These are phyloP conservation scores for Sporothrix schenckii DNA, from an alignment of 2,329 filamentous ascomycete genomes.

Conservation along the genomic window DNA sequence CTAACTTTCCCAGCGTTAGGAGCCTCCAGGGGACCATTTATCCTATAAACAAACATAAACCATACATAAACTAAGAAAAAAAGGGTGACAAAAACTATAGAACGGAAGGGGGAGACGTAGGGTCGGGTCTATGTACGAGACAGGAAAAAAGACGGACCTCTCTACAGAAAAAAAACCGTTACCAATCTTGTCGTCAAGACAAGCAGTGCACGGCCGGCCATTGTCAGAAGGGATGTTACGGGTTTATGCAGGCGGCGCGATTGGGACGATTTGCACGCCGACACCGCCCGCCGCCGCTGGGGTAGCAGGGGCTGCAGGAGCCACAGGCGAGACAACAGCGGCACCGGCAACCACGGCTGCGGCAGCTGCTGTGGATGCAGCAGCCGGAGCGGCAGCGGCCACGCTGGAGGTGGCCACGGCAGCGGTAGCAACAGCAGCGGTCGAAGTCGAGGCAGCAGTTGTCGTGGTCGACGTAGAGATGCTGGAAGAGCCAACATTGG, in stretches of 20 bases:
- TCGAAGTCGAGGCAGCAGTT: neutral
- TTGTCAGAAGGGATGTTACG: neutral
- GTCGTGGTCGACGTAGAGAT: neutral
- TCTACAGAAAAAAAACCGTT: neutral
- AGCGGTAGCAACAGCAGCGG: conserved; percentile 1
- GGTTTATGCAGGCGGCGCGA: conserved; percentile 18
- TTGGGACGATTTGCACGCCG: conserved; percentile 33
- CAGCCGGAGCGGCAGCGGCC: conserved; percentile 1
- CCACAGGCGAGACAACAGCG: neutral
- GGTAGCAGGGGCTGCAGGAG: conserved; percentile 13
- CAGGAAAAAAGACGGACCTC: neutral
- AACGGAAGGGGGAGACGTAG: neutral
- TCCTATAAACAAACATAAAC: conserved; percentile 15
- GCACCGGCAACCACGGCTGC: conserved; percentile 17
- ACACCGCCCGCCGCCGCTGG: conserved; percentile 25
- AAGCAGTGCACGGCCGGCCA: neutral
- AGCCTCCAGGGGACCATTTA: conserved; percentile 18
- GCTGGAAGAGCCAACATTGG: neutral
- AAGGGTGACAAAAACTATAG: neutral
- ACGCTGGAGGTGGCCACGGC: neutral
- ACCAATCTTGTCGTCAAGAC: conserved; percentile 13
- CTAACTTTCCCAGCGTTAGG: conserved; percentile 10
- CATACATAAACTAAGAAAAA: neutral
- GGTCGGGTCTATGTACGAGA: conserved; percentile 10
- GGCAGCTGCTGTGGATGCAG: conserved; percentile 10